Conservation (phyloP, 805 yeast genomes). For the Diddensiella transvaalensis region DNA sequence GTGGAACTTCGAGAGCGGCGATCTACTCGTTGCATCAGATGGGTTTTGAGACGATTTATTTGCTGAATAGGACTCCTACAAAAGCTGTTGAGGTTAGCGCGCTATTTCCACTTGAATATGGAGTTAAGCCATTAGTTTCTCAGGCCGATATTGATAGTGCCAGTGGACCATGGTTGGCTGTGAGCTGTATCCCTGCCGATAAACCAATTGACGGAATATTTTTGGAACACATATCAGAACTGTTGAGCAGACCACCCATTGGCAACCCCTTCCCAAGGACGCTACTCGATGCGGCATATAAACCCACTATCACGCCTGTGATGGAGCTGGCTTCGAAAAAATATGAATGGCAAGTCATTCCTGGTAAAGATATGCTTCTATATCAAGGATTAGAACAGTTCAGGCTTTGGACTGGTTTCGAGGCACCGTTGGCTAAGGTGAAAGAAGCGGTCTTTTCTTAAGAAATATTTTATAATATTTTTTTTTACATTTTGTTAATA, state of each 20-base stretch:
- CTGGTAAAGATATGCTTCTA: slow-evolving; percentile 89
- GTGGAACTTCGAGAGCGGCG: slow-evolving; percentile 97
- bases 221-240: slow-evolving; percentile 44
- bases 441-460: neutral
- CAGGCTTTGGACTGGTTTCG: slow-evolving; percentile 54
- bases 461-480: neutral
- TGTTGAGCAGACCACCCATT: slow-evolving; percentile 36
- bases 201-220: slow-evolving; percentile 56
- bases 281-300: slow-evolving; percentile 90
- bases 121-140: slow-evolving; percentile 54
- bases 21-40: slow-evolving; percentile 74
- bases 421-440: slow-evolving; percentile 26
- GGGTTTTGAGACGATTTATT: slow-evolving; percentile 73
- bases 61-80: slow-evolving; percentile 73
- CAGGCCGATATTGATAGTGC: slow-evolving; percentile 42
- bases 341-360: slow-evolving; percentile 73
- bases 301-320: slow-evolving; percentile 80
- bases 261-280: slow-evolving; percentile 45
- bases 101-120: slow-evolving; percentile 57
- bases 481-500: neutral
- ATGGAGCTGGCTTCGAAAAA: slow-evolving; percentile 69
- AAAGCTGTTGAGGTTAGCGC: slow-evolving; percentile 58
- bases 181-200: slow-evolving; percentile 84
- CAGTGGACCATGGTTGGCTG: slow-evolving; percentile 52
- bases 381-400: slow-evolving; percentile 93